These are phyloP conservation scores for Alternaria postmessia DNA, from an alignment of 2,329 filamentous ascomycete species.

Conservation along the genomic window DNA sequence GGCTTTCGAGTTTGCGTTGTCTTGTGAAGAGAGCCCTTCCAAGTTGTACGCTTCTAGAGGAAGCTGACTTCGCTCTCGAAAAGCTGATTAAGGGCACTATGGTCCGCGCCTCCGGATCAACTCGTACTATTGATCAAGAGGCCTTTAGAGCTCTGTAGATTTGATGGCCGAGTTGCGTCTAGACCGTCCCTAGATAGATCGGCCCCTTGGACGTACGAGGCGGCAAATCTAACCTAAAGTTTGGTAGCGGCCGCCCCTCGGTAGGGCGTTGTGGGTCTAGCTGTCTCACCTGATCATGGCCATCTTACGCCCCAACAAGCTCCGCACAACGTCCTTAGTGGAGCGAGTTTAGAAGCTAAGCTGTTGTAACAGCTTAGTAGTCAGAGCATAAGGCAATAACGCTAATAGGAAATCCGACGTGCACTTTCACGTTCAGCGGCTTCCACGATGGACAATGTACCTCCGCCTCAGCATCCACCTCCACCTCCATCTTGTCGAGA, in stretches of 20 bases:
- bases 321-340: background rate
- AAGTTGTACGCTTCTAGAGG: too few species aligned
- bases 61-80: too few species aligned
- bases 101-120: too few species aligned
- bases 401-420: background rate
- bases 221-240: too few species aligned
- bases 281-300: background rate
- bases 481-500: background rate
- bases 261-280: background rate
- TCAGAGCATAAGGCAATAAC: background rate
- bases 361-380: background rate
- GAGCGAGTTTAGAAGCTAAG: background rate
- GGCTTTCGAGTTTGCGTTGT: too few species aligned
- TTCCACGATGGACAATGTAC: constrained; percentile 4
- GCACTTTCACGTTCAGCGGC: background rate
- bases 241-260: too few species aligned
- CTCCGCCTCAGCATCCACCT: background rate
- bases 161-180: too few species aligned
- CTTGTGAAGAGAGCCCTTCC: too few species aligned
- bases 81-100: too few species aligned
- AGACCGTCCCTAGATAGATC: too few species aligned
- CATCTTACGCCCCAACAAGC: background rate
- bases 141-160: rapidly evolving
- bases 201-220: too few species aligned
- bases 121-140: too few species aligned